Evolutionary conservation across 2,329 filamentous ascomycete genomes (phyloP), one percentile per base, ranked within the genome.

Genomic region (Colletotrichum karsti): DNA sequence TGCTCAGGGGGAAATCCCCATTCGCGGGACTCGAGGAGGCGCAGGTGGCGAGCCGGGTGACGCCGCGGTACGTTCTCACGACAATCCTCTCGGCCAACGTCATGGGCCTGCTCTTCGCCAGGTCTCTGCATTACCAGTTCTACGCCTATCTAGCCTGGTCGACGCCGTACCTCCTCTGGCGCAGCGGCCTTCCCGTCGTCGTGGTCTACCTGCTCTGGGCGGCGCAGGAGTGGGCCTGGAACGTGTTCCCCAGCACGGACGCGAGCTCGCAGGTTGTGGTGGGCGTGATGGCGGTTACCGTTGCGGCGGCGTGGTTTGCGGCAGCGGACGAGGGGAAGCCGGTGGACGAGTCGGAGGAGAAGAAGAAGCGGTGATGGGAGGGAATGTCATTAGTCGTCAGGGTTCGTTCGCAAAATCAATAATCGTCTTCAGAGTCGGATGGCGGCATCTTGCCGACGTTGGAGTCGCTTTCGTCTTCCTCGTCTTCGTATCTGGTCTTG

Each of bases 121-220:
- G 95, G 65, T 95, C 92, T 62, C 86, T 98, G 73, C 95, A 98
- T 82, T 98, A 97, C 84, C 95, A 98, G 76, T 98, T 98, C 84
- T 98, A 94, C 80, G 90, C 93, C 50, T 97, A 97, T 84, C 87
- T 97, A 67, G 93, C 92, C 28, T 98, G 95, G 95, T 88, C 92
- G 13, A 93, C 93, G 7, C 95, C 95, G 1, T 97, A 93, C 77
- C 84, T 98, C 70, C 87, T 97, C 58, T 98, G 94, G 94, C 89
- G 89, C 74, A 89, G 91, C 62, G 90, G 91, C 1, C 82, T 90
- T 68, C 90, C 92, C 73, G 91, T 92, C 0, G 76, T 91, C 10
- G 74, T 92, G 33, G 88, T 94, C 72, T 91, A 91, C 74, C 81
- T 80, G 4, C 79, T 95, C 9, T 97, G 93, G 92, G 87, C 84